Evolutionary conservation across 2,329 filamentous ascomycete species (phyloP).

Genomic region (Penicillium digitatum): DNA sequence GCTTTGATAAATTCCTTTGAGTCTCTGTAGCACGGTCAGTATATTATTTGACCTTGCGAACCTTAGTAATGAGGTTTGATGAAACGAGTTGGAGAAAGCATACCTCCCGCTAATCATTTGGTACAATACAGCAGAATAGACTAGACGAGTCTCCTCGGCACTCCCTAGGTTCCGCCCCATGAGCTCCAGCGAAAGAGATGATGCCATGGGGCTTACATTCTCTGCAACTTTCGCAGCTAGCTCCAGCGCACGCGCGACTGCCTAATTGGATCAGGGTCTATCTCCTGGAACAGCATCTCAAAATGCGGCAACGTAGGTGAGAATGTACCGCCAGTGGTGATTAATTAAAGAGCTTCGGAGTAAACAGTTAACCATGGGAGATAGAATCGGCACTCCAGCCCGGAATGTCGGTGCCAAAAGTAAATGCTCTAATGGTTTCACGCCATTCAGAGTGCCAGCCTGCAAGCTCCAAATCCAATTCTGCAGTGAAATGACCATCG

Average conservation of each 20-base stretch:
- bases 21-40: constrained; percentile 2
- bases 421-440: constrained; percentile 2
- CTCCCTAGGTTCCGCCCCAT: constrained; percentile 10
- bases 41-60: background rate
- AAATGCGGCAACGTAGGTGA: background rate
- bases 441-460: constrained; percentile 5
- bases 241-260: constrained; percentile 4
- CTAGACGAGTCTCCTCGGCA: constrained; percentile 6
- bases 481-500: constrained; percentile 1
- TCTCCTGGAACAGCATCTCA: constrained; percentile 5
- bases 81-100: background rate
- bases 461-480: constrained; percentile 10
- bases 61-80: background rate
- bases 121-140: constrained; percentile 5
- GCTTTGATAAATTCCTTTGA: constrained; percentile 1
- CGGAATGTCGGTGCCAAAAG: background rate
- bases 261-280: background rate
- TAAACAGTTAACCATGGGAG: constrained; percentile 9
- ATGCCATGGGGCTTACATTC: constrained; percentile 8
- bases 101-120: constrained; percentile 11
- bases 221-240: constrained; percentile 1
- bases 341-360: constrained; percentile 6
- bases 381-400: constrained; percentile 3
- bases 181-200: constrained; percentile 4
- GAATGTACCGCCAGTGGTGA: constrained; percentile 3